Base-by-base conservation (phyloP, 148 eudicot genomes). In the Cornus controversa region DNA sequence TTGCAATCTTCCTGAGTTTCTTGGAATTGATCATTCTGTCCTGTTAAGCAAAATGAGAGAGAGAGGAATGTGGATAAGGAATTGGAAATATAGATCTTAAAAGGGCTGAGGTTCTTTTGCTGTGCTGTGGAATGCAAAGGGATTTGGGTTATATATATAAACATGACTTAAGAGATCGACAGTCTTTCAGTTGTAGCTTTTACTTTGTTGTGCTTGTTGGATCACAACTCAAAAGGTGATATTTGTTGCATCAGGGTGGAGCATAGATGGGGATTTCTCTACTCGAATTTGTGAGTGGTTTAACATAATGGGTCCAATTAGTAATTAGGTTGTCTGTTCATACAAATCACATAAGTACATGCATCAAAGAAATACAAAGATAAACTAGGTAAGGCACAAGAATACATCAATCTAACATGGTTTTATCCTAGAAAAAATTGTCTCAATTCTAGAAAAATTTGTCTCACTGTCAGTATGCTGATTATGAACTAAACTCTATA, bases 11-110 rank as follows among this genome's bases (percentile, higher is more conserved):
- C 24, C 80, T 42, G 25, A 83, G 86, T 67, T 81, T 83, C 80
- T 70, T 81, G 45, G 82, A 40, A 31, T 77, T 81, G 80, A 81
- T n/a, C n/a, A n/a, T n/a, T n/a, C n/a, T n/a, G n/a, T n/a, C n/a
- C n/a, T n/a, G n/a, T n/a, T n/a, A n/a, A 81, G 24, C 84, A 69
- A 53, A 29, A 11, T 10, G 6, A 53, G 58, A 53, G 58, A 53
- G 11, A 1, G 86, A 75, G 58, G 58, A 14, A 53, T 5, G 11
- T 2, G 18, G 18, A 53, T 2, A 15, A 5, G 14, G 58, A 53
- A 5, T n/a, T n/a, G n/a, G n/a, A n/a, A n/a, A n/a, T n/a, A n/a
- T n/a, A n/a, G n/a, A n/a, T n/a, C 15, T 70, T 70, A 6, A 24
- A 14, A 25, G n/a, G 10, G 5, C 4, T 42, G 58, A 25, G 47